Percentiles rank a stretch among this genome's conserved stretches.
Evolutionary conservation across 805 yeast genomes (phyloP).

Genomic region (Cyberlindnera nakhonratchasimensis): DNA sequence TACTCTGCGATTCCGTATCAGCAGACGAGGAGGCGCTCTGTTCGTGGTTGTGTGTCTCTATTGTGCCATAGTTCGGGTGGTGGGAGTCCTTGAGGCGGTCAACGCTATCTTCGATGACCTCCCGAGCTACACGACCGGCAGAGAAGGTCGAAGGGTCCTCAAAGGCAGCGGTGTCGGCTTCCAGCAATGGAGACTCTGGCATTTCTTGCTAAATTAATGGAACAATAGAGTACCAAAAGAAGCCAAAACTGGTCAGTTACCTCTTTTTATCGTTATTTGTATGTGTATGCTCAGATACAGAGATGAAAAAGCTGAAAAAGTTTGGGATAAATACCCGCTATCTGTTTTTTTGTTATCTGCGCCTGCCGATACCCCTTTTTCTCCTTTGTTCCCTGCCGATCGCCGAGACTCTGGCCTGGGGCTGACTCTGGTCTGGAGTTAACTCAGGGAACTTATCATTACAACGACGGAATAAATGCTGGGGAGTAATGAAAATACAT

Average conservation of each 20-base stretch:
- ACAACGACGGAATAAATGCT: no score
- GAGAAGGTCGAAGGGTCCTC: conserved; percentile 19
- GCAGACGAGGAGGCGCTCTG: not conserved
- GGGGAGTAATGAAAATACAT: no score
- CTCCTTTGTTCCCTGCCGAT: no score
- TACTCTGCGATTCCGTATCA: conserved; percentile 9
- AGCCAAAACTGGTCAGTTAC: not conserved
- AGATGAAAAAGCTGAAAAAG: no score
- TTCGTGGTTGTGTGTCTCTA: conserved; percentile 3
- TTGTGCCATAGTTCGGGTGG: conserved; percentile 18
- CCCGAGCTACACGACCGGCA: conserved; percentile 19
- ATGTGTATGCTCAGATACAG: no score
- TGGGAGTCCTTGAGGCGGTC: conserved; percentile 13
- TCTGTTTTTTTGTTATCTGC: no score
- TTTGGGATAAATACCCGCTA: no score
- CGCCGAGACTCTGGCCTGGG: no score
- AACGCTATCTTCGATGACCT: conserved; percentile 15
- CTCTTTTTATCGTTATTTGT: no score
- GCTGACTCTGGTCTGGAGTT: no score
- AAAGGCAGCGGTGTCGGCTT: conserved; percentile 17
- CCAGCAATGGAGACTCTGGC: conserved; percentile 14
- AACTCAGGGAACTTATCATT: no score
- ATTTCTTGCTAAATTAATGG: not conserved
- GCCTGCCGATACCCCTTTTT: no score
- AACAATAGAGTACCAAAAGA: not conserved